These are phyloP conservation scores for Aspergillus tubingensis DNA, from an alignment of 2,329 filamentous ascomycete genomes.

Conservation along the genomic window DNA sequence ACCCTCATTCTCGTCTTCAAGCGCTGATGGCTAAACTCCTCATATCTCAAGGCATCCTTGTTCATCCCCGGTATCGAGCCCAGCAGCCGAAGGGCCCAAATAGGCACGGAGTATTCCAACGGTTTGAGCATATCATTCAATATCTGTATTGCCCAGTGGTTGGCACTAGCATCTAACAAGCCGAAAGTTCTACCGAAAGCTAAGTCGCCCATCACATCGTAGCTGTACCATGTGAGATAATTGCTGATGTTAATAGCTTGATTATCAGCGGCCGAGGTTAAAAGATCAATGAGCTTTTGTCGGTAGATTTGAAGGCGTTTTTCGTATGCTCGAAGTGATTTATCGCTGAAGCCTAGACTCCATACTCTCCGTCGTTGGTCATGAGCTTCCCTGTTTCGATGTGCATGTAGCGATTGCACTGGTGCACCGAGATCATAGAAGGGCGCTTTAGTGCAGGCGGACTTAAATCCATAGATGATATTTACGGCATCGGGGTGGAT, in stretches of 20 bases:
- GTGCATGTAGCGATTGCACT: constrained; percentile 42
- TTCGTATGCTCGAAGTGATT: constrained; percentile 46
- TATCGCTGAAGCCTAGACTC: constrained; percentile 46
- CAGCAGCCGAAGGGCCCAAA: background rate
- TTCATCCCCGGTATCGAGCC: background rate
- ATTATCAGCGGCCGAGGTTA: constrained; percentile 28
- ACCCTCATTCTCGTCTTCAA: background rate
- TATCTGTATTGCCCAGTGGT: background rate
- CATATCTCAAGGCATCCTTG: background rate
- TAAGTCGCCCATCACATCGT: constrained; percentile 21
- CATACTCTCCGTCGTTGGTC: constrained; percentile 44
- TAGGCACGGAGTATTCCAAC: background rate
- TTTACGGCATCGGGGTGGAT: constrained; percentile 39
- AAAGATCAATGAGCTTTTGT: constrained; percentile 34
- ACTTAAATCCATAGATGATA: constrained; percentile 40
- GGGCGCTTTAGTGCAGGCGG: constrained; percentile 43
- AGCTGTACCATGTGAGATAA: constrained; percentile 33
- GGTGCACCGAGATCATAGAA: constrained; percentile 45
- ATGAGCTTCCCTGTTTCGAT: constrained; percentile 40
- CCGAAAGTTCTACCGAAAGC: constrained; percentile 13
- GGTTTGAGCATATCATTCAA: background rate
- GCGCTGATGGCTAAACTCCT: background rate
- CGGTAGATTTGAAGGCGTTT: constrained; percentile 38
- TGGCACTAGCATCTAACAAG: constrained; percentile 1
- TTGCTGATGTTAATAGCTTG: constrained; percentile 39